Conservation (phyloP, 306 rosid species). For the Parietaria judaica region DNA sequence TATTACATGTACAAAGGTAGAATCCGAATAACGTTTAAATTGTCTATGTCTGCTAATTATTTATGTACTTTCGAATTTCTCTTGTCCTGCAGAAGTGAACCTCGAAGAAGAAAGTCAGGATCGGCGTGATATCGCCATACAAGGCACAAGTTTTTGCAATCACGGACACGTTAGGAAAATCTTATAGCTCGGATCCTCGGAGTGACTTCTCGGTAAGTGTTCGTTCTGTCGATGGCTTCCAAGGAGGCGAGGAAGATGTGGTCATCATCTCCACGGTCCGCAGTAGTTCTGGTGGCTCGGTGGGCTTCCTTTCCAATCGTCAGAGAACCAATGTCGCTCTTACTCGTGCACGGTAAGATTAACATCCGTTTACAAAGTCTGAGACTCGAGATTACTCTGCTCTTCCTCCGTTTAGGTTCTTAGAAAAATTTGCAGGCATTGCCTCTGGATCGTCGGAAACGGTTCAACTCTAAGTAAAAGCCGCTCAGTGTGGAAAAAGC, state of each 20-base stretch:
- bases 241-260: slow-evolving; percentile 61
- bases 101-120: too few relatives aligned
- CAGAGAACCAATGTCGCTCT: slow-evolving; percentile 46
- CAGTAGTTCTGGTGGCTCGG: slow-evolving; percentile 15
- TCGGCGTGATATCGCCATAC: too few relatives aligned
- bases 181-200: slow-evolving; percentile 11
- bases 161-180: slow-evolving; percentile 30
- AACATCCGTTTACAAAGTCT: not conserved
- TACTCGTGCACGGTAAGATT: slow-evolving; percentile 50
- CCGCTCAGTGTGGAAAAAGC: slow-evolving; percentile 36
- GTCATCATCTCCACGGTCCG: slow-evolving; percentile 56
- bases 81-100: too few relatives aligned
- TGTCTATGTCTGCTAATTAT: too few relatives aligned
- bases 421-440: slow-evolving; percentile 30
- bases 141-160: slow-evolving; percentile 44
- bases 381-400: not conserved
- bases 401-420: not conserved
- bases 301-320: slow-evolving; percentile 32
- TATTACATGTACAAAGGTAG: too few relatives aligned
- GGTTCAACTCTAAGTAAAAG: slow-evolving; percentile 30
- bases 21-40: too few relatives aligned
- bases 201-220: slow-evolving; percentile 34
- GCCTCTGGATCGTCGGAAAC: slow-evolving; percentile 66
- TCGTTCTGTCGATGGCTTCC: slow-evolving; percentile 49
- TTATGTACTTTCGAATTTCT: too few relatives aligned